These are phyloP conservation scores for Zalaria obscura DNA, from an alignment of 2,329 filamentous ascomycete genomes.

Conservation along the genomic window DNA sequence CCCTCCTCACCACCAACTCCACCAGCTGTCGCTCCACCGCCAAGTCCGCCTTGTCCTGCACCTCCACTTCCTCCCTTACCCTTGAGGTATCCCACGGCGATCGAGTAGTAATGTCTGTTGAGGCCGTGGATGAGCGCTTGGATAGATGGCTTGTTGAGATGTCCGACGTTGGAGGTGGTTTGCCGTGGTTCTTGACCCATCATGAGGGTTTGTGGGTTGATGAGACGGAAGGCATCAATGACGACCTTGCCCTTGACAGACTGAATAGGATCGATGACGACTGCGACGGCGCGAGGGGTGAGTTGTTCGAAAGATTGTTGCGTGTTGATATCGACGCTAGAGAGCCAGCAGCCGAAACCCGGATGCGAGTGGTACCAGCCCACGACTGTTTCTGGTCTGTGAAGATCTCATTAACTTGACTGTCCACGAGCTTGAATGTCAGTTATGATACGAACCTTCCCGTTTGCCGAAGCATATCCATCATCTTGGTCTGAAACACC, in stretches of 20 bases:
- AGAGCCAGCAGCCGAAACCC: constrained; percentile 98
- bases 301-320: constrained; percentile 99
- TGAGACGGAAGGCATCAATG: constrained; percentile 96
- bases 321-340: constrained; percentile 97
- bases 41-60: constrained; percentile 1
- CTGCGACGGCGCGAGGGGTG: constrained; percentile 88
- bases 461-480: constrained; percentile 98
- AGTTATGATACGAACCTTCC: constrained; percentile 56
- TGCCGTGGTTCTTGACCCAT: constrained; percentile 95
- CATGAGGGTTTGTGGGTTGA: constrained; percentile 95
- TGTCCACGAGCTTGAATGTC: too few relatives aligned
- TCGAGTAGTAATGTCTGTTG: constrained; percentile 98
- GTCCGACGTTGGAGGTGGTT: constrained; percentile 93
- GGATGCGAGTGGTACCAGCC: constrained; percentile 99
- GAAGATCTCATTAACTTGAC: not conserved
- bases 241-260: constrained; percentile 99
- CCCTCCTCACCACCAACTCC: constrained; percentile 68
- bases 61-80: constrained; percentile 4
- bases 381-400: constrained; percentile 86
- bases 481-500: constrained; percentile 99
- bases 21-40: not conserved
- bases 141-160: constrained; percentile 98
- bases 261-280: constrained; percentile 96
- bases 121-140: constrained; percentile 96
- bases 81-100: constrained; percentile 96